Evolutionary conservation across 345 rosid species (phyloP), one percentile per base, ranked within the genome.

Genomic region (Trapa incisa): DNA sequence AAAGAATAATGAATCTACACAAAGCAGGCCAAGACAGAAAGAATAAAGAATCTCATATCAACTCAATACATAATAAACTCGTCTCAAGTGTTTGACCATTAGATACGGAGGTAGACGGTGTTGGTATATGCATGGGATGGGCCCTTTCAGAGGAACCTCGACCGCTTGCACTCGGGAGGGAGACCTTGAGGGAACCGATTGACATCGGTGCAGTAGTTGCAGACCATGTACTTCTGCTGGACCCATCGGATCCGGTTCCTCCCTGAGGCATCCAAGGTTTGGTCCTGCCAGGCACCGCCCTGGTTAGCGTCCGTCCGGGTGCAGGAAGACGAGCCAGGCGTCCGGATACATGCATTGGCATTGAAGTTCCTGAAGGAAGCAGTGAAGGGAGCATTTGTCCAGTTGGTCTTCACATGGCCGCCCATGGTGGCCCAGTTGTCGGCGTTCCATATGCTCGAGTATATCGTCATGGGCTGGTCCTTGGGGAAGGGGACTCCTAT

Each of bases 351-450:
- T 47, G 84, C 81, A 45, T 73, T 14, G 9, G 78, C 74, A 29
- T 71, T 76, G 54, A 86, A 75, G 60, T 80, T 80, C 72, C 80
- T 78, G 74, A 75, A 84, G 0, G 83, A 75, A 22, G 87, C 85
- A 35, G 81, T 79, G 74, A 85, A 85, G 33, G 89, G 89, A 53
- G 87, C 87, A 72, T 79, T 62, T 14, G 77, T 72, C 89, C 89
- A 82, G 68, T 85, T 85, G 6, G 83, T 82, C 78, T 82, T 85
- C 42, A 80, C 78, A 3, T 68, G 75, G 16, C 85, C 89, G 5
- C 86, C 89, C 75, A 84, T 78, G 2, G 88, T 84, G 0, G 88
- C 88, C 88, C 88, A 82, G 65, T 79, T 83, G 43, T 82, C 89
- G 0, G 80, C 89, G 54, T 85, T 80, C 88, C 88, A 84, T 5